Evolutionary conservation across 805 yeast species (phyloP), one percentile per base, ranked within the genome.

Genomic region (Cyberlindnera japonica): DNA sequence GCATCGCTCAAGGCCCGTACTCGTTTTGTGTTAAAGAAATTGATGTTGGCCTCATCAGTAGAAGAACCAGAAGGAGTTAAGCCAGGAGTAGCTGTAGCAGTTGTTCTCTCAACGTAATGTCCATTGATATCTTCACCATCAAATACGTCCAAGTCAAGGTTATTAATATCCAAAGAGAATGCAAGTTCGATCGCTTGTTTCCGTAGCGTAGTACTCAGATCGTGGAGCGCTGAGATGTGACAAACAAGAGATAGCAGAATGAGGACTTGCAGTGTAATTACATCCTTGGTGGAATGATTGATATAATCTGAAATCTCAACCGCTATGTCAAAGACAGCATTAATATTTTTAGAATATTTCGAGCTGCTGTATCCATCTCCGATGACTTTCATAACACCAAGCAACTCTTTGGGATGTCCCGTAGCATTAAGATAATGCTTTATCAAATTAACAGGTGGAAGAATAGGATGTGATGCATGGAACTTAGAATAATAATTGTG

Each of bases 201-300:
- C 43, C 79, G 63, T n/a, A 74, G 43, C 0, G 61, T 49, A 2
- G 65, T 57, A 32, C 75, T 68, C 33, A 73, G 45, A 27, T 68
- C 73, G 49, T 74, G 79, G 8, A 74, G 48, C 0, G 79, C 70
- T n/a, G 77, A 71, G 19, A 74, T 69, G 46, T 74, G 80, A 13
- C 75, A 62, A 4, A 68, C 62, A 50, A 74, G 61, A 0, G 74
- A 61, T 8, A 70, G 37, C 11, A 74, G 39, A 8, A 71, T 50
- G 32, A 74, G 45, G 0, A 69, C 50, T 44, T 74, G 79, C 16
- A 74, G 42, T 1, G 74, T 53, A 3, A 73, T 51, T 6, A 74
- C 54, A 53, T 74, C 80, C 29, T 63, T 61, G 48, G 53, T 29
- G 4, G 36, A 37, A 48, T 65, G 33, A 18, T 47, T 49, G 8